A percentile compares a stretch with the other conserved stretches of the same genome.
Evolutionary conservation across 306 rosid genomes (phyloP).

Genomic region (Oxytropis ochrocephala): DNA sequence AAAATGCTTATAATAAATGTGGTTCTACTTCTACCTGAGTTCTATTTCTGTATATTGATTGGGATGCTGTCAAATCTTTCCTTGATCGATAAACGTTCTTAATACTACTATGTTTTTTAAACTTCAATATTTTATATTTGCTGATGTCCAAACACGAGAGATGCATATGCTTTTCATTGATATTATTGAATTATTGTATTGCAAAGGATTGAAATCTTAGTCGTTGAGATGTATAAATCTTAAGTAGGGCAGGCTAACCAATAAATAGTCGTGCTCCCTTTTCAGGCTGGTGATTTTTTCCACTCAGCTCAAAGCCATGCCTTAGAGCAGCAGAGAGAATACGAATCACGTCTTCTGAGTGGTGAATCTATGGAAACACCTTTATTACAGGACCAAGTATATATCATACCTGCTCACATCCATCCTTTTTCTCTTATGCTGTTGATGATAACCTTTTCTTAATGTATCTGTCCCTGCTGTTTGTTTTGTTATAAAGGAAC

Average conservation of each 20-base stretch:
- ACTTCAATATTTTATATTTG: not conserved
- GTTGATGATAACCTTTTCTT: not conserved
- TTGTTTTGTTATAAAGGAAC: slow-evolving; percentile 52
- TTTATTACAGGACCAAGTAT: slow-evolving; percentile 65
- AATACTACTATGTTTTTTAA: not conserved
- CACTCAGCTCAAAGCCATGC: slow-evolving; percentile 56
- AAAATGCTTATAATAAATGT: not conserved
- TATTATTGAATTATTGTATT: not conserved
- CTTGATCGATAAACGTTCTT: not conserved
- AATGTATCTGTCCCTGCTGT: slow-evolving; percentile 13
- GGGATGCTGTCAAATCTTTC: not conserved
- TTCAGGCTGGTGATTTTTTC: slow-evolving; percentile 79
- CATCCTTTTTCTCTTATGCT: not conserved
- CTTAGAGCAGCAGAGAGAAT: slow-evolving; percentile 60
- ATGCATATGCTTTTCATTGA: not conserved
- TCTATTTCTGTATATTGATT: not conserved
- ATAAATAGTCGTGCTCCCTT: slow-evolving; percentile 14
- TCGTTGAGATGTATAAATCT: slow-evolving; percentile 1
- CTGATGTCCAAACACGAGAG: not conserved
- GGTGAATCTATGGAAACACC: slow-evolving; percentile 66
- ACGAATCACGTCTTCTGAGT: slow-evolving; percentile 36
- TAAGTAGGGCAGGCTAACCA: slow-evolving; percentile 1
- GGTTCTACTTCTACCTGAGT: slow-evolving; percentile 1
- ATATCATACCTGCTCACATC: slow-evolving; percentile 14
- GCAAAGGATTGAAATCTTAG: slow-evolving; percentile 1